Percentiles rank a stretch among this genome's conserved stretches.
Evolutionary conservation across 495 filamentous ascomycete species (phyloP).

Genomic region (Daldinia vernicosa): DNA sequence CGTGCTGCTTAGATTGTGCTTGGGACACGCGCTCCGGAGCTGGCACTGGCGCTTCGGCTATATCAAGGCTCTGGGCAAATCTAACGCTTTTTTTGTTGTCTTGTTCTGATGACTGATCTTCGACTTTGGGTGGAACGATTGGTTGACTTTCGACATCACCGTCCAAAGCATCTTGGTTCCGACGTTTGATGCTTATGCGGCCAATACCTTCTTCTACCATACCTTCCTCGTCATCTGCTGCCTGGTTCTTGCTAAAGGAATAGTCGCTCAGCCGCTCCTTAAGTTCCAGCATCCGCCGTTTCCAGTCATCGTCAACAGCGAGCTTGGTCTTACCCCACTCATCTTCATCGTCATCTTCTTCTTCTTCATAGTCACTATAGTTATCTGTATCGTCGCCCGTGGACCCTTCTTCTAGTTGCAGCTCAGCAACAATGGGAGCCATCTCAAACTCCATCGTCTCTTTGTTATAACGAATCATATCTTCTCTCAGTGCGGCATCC

Average conservation of each 20-base stretch:
- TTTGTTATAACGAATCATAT: slow-evolving; percentile 93
- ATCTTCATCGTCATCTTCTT: slow-evolving; percentile 64
- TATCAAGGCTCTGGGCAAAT: slow-evolving; percentile 80
- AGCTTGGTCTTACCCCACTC: slow-evolving; percentile 74
- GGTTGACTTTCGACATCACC: slow-evolving; percentile 1
- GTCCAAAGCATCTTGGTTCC: slow-evolving; percentile 5
- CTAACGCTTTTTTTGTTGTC: slow-evolving; percentile 74
- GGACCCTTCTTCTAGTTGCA: slow-evolving; percentile 80
- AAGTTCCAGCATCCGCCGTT: slow-evolving; percentile 81
- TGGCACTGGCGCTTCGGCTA: slow-evolving; percentile 60
- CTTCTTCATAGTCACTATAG: slow-evolving; percentile 63
- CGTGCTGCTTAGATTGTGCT: slow-evolving; percentile 45
- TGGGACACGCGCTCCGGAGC: slow-evolving; percentile 34
- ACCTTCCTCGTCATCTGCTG: slow-evolving; percentile 42
- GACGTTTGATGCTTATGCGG: slow-evolving; percentile 47
- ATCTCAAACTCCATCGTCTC: slow-evolving; percentile 68
- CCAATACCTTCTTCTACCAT: slow-evolving; percentile 50
- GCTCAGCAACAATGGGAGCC: slow-evolving; percentile 89
- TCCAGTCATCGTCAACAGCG: slow-evolving; percentile 70
- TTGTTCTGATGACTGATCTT: not conserved
- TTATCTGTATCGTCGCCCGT: slow-evolving; percentile 62
- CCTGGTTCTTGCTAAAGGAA: slow-evolving; percentile 31
- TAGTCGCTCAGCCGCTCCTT: slow-evolving; percentile 69
- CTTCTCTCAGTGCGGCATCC: slow-evolving; percentile 79
- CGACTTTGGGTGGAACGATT: not conserved